These are phyloP conservation scores for Boletus fagicola DNA, from an alignment of 768 basidiomycete genomes.

Conservation along the genomic window DNA sequence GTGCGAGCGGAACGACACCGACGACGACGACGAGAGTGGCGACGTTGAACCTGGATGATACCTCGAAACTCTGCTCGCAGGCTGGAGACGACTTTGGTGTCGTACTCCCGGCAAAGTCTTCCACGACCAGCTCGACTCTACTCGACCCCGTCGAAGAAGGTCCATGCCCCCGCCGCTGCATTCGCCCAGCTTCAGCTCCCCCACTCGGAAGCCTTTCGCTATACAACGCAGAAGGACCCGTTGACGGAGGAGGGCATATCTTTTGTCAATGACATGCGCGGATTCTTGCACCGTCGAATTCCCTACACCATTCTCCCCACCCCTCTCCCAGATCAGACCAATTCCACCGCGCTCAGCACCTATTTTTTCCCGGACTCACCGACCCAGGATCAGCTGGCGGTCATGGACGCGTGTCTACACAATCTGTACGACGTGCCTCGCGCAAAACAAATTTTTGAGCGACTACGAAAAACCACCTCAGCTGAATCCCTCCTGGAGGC, in stretches of 20 bases:
- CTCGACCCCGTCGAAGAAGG: slow-evolving; percentile 60
- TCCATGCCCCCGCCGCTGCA: slow-evolving; percentile 53
- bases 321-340: slow-evolving; percentile 54
- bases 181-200: slow-evolving; percentile 37
- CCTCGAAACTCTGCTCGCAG: slow-evolving; percentile 28
- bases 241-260: slow-evolving; percentile 13
- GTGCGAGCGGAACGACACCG: slow-evolving; percentile 15
- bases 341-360: slow-evolving; percentile 39
- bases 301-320: slow-evolving; percentile 63
- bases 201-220: slow-evolving; percentile 40
- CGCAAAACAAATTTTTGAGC: slow-evolving; percentile 70
- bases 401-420: slow-evolving; percentile 83
- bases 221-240: slow-evolving; percentile 28
- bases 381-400: slow-evolving; percentile 66
- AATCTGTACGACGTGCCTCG: slow-evolving; percentile 73
- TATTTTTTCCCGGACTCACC: slow-evolving; percentile 62
- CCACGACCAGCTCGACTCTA: slow-evolving; percentile 70
- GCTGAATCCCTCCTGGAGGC: slow-evolving; percentile 47
- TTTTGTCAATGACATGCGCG: slow-evolving; percentile 41
- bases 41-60: slow-evolving; percentile 25
- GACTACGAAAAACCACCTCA: slow-evolving; percentile 46
- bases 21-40: slow-evolving; percentile 12
- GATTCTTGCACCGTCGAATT: slow-evolving; percentile 47
- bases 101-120: slow-evolving; percentile 62
- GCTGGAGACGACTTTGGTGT: slow-evolving; percentile 46